A percentile compares a stretch with the other conserved stretches of the same genome.
Conservation (phyloP, 768 basidiomycete genomes). For the Dioszegia aurantiaca region DNA sequence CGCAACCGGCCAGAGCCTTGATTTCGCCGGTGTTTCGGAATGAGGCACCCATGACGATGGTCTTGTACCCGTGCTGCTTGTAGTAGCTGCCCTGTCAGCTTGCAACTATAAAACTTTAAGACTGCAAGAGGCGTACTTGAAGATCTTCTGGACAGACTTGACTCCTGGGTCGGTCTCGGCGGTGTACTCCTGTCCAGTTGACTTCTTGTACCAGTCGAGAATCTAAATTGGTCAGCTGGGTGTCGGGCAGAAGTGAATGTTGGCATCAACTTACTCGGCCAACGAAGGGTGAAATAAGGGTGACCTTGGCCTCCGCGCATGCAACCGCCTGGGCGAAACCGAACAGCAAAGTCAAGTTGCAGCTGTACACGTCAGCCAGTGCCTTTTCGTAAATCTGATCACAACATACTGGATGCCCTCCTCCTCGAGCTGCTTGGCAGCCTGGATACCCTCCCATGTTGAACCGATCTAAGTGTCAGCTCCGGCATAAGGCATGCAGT, state of each 20-base stretch:
- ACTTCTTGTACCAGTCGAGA: conserved; percentile 98
- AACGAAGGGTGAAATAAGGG: conserved; percentile 98
- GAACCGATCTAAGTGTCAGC: conserved; percentile 67
- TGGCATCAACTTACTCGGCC: conserved; percentile 68
- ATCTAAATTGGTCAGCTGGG: conserved; percentile 60
- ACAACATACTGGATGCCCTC: conserved; percentile 70
- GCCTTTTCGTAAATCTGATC: not conserved
- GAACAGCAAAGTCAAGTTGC: conserved; percentile 98
- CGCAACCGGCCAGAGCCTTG: conserved; percentile 88
- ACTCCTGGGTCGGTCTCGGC: conserved; percentile 96
- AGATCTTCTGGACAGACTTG: conserved; percentile 90
- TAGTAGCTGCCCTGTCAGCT: conserved; percentile 57
- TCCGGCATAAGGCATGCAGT: not conserved
- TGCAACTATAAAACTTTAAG: not conserved
- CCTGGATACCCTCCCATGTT: conserved; percentile 99
- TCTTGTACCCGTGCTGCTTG: conserved; percentile 97
- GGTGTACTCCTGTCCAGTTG: conserved; percentile 72
- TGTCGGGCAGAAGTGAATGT: not conserved
- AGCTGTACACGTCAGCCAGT: conserved; percentile 53
- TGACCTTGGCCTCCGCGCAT: conserved; percentile 96
- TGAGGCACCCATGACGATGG: conserved; percentile 99
- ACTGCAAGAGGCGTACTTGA: conserved; percentile 64
- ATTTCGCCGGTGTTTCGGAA: conserved; percentile 98
- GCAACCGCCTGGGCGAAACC: conserved; percentile 98
- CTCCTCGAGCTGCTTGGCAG: conserved; percentile 88